A percentile compares a stretch with the other conserved stretches of the same genome.
These are phyloP conservation scores for Lipomyces lipofer DNA, from an alignment of 805 yeast species.

Conservation along the genomic window DNA sequence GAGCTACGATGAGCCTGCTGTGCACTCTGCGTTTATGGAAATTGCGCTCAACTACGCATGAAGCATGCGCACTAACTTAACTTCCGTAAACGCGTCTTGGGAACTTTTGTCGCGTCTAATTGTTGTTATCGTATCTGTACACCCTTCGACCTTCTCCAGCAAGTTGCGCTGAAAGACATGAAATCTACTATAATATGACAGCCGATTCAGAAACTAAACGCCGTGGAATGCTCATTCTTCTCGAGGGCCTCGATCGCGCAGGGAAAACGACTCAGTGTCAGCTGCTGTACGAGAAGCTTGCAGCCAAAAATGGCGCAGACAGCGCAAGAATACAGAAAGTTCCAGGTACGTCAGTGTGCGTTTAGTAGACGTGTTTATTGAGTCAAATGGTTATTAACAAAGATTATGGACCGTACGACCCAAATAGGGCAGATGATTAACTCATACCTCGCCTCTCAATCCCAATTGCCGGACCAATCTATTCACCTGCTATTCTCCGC, in stretches of 20 bases:
- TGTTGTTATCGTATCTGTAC: too few species aligned
- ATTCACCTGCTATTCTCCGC: slow-evolving; percentile 89
- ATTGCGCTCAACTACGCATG: too few species aligned
- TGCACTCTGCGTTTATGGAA: too few species aligned
- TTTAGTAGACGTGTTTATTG: neutral
- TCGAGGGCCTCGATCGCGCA: slow-evolving; percentile 93
- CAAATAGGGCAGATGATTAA: slow-evolving; percentile 78
- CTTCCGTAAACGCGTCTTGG: too few species aligned
- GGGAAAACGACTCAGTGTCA: slow-evolving; percentile 88
- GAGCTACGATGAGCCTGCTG: too few species aligned
- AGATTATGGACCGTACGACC: slow-evolving; percentile 64
- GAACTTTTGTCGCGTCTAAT: too few species aligned
- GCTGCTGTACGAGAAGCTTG: slow-evolving; percentile 41
- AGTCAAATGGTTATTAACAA: neutral
- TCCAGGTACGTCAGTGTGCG: slow-evolving; percentile 47
- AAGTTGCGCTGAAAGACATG: too few species aligned
- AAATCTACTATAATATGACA: slow-evolving; percentile 1
- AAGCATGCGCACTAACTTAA: too few species aligned
- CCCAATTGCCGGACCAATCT: slow-evolving; percentile 68
- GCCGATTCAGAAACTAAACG: neutral
- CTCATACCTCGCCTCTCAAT: slow-evolving; percentile 54
- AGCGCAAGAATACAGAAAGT: slow-evolving; percentile 63
- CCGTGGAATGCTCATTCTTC: slow-evolving; percentile 72
- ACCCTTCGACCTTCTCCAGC: too few species aligned
- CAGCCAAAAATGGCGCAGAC: slow-evolving; percentile 35